Base-by-base conservation (phyloP, 2,329 filamentous ascomycete species). In the Aspergillus hortae region DNA sequence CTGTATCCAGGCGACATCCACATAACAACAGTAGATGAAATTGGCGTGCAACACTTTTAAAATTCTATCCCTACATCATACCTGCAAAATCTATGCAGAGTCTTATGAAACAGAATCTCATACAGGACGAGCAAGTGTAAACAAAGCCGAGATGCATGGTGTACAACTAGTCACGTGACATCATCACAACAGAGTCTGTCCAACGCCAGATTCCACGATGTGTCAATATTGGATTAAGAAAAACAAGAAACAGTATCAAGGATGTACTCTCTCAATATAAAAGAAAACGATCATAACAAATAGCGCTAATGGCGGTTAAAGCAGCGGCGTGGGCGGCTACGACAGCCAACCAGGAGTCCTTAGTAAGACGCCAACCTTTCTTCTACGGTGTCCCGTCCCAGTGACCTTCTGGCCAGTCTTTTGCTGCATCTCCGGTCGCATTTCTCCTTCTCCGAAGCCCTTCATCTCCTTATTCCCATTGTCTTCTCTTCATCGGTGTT, bases 251-350 rank as follows among this genome's bases (percentile, higher is more conserved):
- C 35, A 38, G 4, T 11, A 17, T 6, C 5, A n/a, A n/a, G 7
- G 35, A 6, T 38, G 2, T 38, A 6, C 12, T 38, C 35, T 17
- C 14, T 38, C 14, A 12, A 38, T 38, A 38, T 11, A 2, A n/a
- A 6, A 17, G 14, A 38, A 38, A n/a, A 49, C 38, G 25, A 42
- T 32, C 46, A 23, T 2, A 51, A 33, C 32, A 52, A 23, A 33
- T 41, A 67, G 63, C 60, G 60, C 59, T 56, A 60, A 62, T 56
- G 52, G 60, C 60, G 60, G 60, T 54, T 60, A 58, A 48, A 30
- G 27, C 27, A 49, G 42, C 52, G 51, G 51, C 45, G 46, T 55
- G 55, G 53, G 59, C 60, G 60, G 48, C 45, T 61, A 60, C 48
- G 33, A 49, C 49, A 60, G 46, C 59, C 59, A 59, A 60, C 55